These are phyloP conservation scores for Hyaloscypha hepaticicola DNA, from an alignment of 495 filamentous ascomycete species.

Conservation along the genomic window DNA sequence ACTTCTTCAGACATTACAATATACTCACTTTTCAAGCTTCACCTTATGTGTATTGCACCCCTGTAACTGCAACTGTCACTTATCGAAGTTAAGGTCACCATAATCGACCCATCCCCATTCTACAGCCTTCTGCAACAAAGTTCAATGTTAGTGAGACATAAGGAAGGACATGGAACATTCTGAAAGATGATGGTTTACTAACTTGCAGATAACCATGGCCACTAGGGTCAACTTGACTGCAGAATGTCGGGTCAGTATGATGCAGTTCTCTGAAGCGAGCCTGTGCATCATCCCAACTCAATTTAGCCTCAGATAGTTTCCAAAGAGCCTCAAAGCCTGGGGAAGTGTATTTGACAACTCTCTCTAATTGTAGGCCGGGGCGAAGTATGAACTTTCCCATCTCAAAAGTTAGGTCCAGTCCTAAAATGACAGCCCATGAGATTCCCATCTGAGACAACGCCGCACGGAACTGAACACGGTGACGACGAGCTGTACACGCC, in stretches of 20 bases:
- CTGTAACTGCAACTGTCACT: too few species aligned
- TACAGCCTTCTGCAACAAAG: neutral
- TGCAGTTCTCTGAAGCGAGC: neutral
- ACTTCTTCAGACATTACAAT: too few species aligned
- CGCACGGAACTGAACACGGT: neutral
- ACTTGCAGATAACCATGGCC: slow-evolving; percentile 3
- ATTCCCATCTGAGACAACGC: slow-evolving; percentile 1
- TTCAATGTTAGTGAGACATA: neutral
- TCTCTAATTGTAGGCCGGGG: neutral
- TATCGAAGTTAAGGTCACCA: neutral
- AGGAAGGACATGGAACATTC: neutral
- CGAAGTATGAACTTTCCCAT: neutral
- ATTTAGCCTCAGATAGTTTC: slow-evolving; percentile 1
- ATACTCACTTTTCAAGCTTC: too few species aligned
- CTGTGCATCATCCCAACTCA: slow-evolving; percentile 9
- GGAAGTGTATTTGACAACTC: slow-evolving; percentile 4
- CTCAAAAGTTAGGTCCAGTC: slow-evolving; percentile 1
- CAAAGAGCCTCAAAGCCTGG: neutral
- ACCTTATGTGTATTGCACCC: too few species aligned
- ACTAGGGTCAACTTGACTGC: slow-evolving; percentile 5
- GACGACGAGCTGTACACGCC: slow-evolving; percentile 3
- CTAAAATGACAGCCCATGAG: slow-evolving; percentile 1
- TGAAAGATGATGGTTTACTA: neutral
- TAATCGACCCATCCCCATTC: neutral
- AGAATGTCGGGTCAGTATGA: neutral